Evolutionary conservation across 306 rosid genomes (phyloP), one percentile per base, ranked within the genome.

Genomic region (Gastrolobium bilobum): DNA sequence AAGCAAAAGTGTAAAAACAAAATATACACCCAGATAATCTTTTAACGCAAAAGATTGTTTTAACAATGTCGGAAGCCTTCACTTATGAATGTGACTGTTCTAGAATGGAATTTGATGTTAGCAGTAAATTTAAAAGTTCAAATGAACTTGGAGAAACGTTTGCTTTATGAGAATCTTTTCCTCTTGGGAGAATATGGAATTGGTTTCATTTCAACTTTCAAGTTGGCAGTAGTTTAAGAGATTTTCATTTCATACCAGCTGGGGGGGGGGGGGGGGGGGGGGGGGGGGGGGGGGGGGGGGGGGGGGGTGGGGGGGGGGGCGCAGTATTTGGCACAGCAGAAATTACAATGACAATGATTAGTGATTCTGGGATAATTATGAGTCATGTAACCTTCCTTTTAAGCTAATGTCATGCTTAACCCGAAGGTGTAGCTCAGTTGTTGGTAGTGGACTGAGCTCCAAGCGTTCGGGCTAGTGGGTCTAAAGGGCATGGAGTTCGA

Each of bases 161-260:
- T 44, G 30, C 26, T 52, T 13, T 35, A 35, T 31, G 57, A 9
- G 76, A 78, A 78, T 57, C 79, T 73, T 53, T 34, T 72, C 48
- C 5, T 7, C 30, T 57, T 37, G 3, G 5, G 43, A 38, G 51
- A 20, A 31, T 44, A 15, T 15, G 66, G 48, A 68, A 59, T 26
- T 4, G 57, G 65, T 5, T 34, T 63, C 52, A 53, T 2, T 34
- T 40, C 61, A 80, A 53, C 34, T 54, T 64, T 77, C 31, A 78
- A 72, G 83, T 51, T 77, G 79, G 79, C 58, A 6, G 38, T 30
- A 51, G 70, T 71, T 82, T 47, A 61, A 38, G 66, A 58, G 63
- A 8, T 60, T 59, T 58, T 13, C 13, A 40, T 33, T 35, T 33
- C 30, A 2, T 15, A 59, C 4, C 67, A 68, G 70, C 58, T 37